Base-by-base conservation (phyloP, 2,329 filamentous ascomycete species). In the Scopulariopsis brevicaulis region DNA sequence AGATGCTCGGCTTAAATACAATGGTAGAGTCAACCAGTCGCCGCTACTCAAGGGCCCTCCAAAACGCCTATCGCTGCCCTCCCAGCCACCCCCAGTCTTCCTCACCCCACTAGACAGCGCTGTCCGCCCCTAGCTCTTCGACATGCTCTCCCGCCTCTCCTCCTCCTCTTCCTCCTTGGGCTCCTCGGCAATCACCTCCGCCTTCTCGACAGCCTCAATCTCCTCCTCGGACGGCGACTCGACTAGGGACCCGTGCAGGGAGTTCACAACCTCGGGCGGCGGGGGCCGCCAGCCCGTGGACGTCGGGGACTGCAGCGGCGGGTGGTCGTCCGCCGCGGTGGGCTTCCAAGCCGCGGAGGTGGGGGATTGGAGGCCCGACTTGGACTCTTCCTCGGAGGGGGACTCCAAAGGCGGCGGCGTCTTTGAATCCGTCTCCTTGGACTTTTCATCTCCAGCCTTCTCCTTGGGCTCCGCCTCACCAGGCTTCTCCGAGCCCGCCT, bases 351-450 rank as follows among this genome's bases (percentile, higher is more conserved):
- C 51, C 10, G 56, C 51, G 37, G 58, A 32, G 12, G 70, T 74
- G 2, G 75, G 73, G 2, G 73, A 75, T 61, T 76, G 74, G 32
- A 76, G 66, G n/a, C 69, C 69, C 8, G 64, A 59, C 25, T 62
- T 61, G 54, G 54, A 54, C 20, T 37, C 12, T 3, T 32, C 22
- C 6, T n/a, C 50, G 20, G 48, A 40, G 15, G 14, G 46, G 22
- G 43, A 25, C 54, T 22, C n/a, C 24, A 53, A 46, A 10, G 48
- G 11, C 20, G 56, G 54, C 14, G 32, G 24, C 5, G 59, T 32
- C 8, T 37, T 37, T 10, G 62, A 56, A 20, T 63, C 57, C 22
- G 43, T 58, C 11, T 64, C 62, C 18, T 63, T 52, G 34, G 55
- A 61, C 14, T 57, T 57, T 7, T 61, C 59, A 53, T 63, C 58